Conservation (phyloP, 1,284 basidiomycete species). For the Salmacisia buchloeana region DNA sequence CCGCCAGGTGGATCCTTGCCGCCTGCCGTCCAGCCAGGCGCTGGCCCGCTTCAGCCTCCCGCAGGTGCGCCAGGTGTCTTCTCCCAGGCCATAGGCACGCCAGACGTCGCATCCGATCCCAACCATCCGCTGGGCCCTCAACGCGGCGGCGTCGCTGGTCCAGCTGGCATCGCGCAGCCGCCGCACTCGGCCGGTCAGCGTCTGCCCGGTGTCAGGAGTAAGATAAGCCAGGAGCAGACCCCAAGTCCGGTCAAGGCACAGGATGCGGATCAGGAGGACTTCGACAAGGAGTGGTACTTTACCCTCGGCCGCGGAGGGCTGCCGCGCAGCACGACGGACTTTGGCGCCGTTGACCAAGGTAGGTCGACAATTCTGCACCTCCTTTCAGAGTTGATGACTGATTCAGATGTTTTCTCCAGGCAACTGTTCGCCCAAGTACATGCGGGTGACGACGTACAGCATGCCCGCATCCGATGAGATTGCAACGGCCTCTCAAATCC, state of each 20-base stretch:
- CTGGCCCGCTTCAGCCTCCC: slow-evolving; percentile 18
- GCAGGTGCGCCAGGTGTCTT: slow-evolving; percentile 13
- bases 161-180: slow-evolving; percentile 43
- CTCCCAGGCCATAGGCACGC: slow-evolving; percentile 5
- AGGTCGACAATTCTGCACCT: slow-evolving; percentile 22
- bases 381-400: neutral
- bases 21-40: neutral
- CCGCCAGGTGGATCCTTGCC: slow-evolving; percentile 20
- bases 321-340: slow-evolving; percentile 82
- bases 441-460: slow-evolving; percentile 65
- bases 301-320: slow-evolving; percentile 64
- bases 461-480: slow-evolving; percentile 76
- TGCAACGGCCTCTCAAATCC: slow-evolving; percentile 70
- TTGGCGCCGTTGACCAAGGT: slow-evolving; percentile 87
- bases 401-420: slow-evolving; percentile 53
- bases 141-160: slow-evolving; percentile 2
- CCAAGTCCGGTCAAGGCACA: slow-evolving; percentile 82
- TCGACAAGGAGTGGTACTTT: slow-evolving; percentile 70
- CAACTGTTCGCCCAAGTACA: slow-evolving; percentile 65
- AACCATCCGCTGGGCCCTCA: neutral
- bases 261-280: slow-evolving; percentile 75
- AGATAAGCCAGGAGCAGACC: slow-evolving; percentile 83
- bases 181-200: slow-evolving; percentile 53
- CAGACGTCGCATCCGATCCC: neutral
- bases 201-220: slow-evolving; percentile 62